Evolutionary conservation across 495 filamentous ascomycete genomes (phyloP), one percentile per base, ranked within the genome.

Genomic region (Geoglossum glabrum): DNA sequence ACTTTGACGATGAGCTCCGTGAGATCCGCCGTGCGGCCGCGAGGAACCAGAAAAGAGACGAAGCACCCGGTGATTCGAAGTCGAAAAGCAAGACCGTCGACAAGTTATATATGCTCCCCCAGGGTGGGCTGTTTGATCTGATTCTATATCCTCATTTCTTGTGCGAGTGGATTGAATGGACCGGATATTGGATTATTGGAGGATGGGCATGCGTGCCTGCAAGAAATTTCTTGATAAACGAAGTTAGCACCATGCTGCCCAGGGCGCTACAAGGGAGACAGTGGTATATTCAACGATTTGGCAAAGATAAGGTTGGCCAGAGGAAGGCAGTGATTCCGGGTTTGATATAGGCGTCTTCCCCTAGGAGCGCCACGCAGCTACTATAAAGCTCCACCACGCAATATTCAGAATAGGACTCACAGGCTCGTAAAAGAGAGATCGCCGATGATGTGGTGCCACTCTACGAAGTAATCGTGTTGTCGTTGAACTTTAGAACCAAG

Each of bases 91-190:
- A 58, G 34, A 54, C 51, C n/a, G 76, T 85, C 60, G 75, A 82
- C n/a, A 95, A 95, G 71, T 77, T 93, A 57, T 98, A 98, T 66
- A 81, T 84, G 70, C 79, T 98, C 50, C 93, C 93, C 0, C 70
- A 82, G 59, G 80, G 82, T 40, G 90, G 90, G 1, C 70, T 95
- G 43, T 98, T 98, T 71, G 72, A 71, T 54, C 82, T 76, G 58
- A 78, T 95, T 64, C 75, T 97, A 56, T 94, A 84, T 71, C 89
- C 92, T 59, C 93, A 98, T 66, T 97, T 94, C 66, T 76, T 92
- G 52, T 84, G 80, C 60, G 92, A 98, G 74, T 98, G 92, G 92
- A 68, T 95, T 54, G 93, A 98, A 72, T 97, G 93, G 92, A 64
- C 76, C 21, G 92, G 92, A 0, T 98, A 87, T 65, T 88, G 79